These are phyloP conservation scores for Moricandia arvensis DNA, from an alignment of 345 rosid genomes.

Conservation along the genomic window DNA sequence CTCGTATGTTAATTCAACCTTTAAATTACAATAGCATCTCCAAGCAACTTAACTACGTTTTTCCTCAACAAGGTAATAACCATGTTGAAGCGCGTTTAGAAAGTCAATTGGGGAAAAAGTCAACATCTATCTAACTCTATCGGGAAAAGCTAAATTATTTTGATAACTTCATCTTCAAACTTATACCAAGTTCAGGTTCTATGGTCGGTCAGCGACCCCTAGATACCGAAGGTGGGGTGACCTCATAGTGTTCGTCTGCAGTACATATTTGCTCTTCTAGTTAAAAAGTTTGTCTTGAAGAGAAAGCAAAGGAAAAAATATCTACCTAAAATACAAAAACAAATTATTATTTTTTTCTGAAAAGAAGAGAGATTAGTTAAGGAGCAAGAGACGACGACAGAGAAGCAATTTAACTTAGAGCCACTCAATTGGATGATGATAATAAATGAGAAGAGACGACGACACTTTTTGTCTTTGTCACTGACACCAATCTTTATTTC, in stretches of 20 bases:
- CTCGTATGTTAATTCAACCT: not conserved
- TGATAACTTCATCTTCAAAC: not conserved
- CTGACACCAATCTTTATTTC: conserved; percentile 12
- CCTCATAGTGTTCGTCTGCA: not conserved
- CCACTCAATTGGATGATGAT: conserved; percentile 26
- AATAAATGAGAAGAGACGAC: conserved; percentile 27
- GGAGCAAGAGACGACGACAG: conserved; percentile 4
- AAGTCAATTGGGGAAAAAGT: not conserved
- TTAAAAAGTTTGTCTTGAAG: not conserved
- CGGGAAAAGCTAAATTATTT: not conserved
- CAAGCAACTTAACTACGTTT: not conserved
- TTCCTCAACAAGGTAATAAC: not conserved
- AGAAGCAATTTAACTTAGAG: conserved; percentile 15
- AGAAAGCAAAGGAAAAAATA: conserved; percentile 12
- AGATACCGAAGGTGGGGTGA: not conserved
- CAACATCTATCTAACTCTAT: not conserved
- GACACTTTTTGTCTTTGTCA: conserved; percentile 32
- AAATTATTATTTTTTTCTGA: not conserved
- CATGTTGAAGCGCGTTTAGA: not conserved
- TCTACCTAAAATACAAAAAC: conserved; percentile 17
- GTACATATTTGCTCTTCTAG: not conserved
- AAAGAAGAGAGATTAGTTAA: conserved; percentile 7
- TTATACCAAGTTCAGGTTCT: not conserved
- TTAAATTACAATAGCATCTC: not conserved
- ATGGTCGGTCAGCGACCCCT: not conserved